Percentiles rank a stretch among this genome's conserved stretches.
Evolutionary conservation across 176 grass and related monocot species (phyloP).

Genomic region (Oryza australiensis): DNA sequence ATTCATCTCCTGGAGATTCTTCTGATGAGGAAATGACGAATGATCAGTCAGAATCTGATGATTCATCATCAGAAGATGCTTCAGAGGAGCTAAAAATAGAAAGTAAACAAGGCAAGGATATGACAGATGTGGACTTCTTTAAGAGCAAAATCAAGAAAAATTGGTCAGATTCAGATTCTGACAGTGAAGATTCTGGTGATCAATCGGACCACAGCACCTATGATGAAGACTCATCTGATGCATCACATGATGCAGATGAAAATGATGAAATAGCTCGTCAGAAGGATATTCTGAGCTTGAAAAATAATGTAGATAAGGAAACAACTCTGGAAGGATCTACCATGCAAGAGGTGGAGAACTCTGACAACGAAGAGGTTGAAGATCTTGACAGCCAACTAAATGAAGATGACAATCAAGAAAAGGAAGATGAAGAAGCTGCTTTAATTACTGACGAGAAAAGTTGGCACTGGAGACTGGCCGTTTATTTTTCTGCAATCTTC

Average conservation of each 20-base stretch:
- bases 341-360: conserved; percentile 29
- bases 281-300: conserved; percentile 33
- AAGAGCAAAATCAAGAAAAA: conserved; percentile 93
- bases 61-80: conserved; percentile 35
- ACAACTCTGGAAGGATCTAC: conserved; percentile 5
- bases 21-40: conserved; percentile 38
- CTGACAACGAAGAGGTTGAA: conserved; percentile 39
- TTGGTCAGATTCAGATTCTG: conserved; percentile 92
- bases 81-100: conserved; percentile 33
- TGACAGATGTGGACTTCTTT: conserved; percentile 84
- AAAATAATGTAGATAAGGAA: conserved; percentile 30
- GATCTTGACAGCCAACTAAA: conserved; percentile 26
- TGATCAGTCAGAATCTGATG: conserved; percentile 29
- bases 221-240: conserved; percentile 38
- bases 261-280: conserved; percentile 12
- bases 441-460: conserved; percentile 70
- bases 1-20: conserved; percentile 41
- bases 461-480: conserved; percentile 82
- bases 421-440: conserved; percentile 45
- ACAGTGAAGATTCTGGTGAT: conserved; percentile 53
- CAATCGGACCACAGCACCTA: conserved; percentile 20
- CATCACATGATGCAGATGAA: conserved; percentile 37
- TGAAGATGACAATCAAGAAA: conserved; percentile 40
- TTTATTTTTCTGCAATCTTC: conserved; percentile 88
- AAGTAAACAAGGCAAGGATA: conserved; percentile 40